These are phyloP conservation scores for Afroboletus lepidellus DNA, from an alignment of 1,284 basidiomycete species.

Conservation along the genomic window DNA sequence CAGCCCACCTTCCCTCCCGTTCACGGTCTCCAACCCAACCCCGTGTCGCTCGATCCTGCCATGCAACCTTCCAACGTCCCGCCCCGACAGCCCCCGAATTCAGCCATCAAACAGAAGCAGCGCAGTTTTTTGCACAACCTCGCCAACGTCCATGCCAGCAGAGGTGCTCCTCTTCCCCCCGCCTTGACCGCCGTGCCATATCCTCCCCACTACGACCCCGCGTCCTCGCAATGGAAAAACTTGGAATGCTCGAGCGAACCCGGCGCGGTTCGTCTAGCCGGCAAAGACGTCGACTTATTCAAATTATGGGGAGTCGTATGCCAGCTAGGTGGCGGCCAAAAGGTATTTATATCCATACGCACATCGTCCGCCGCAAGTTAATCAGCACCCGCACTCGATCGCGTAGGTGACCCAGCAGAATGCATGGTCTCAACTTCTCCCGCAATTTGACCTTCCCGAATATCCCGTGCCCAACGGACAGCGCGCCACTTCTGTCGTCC, in stretches of 20 bases:
- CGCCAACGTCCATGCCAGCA: conserved; percentile 52
- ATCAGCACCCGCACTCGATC: conserved; percentile 2
- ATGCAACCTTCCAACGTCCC: conserved; percentile 38
- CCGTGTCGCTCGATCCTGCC: conserved; percentile 44
- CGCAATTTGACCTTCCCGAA: conserved; percentile 64
- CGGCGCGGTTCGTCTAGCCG: conserved; percentile 65
- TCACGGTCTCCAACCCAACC: conserved; percentile 34
- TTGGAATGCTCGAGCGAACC: conserved; percentile 58
- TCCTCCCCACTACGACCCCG: conserved; percentile 57
- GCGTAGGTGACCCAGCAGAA: conserved; percentile 38
- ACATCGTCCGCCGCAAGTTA: conserved; percentile 6
- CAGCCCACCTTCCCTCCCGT: conserved; percentile 23
- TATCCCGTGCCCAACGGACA: conserved; percentile 46
- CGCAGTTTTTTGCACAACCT: conserved; percentile 58
- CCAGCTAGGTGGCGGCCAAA: conserved; percentile 54
- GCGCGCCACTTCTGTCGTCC: conserved; percentile 45
- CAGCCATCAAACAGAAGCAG: conserved; percentile 47
- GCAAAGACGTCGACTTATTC: conserved; percentile 78
- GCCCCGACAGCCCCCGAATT: conserved; percentile 30
- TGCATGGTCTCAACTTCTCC: conserved; percentile 51
- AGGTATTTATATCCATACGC: conserved; percentile 41
- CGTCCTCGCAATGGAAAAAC: conserved; percentile 57
- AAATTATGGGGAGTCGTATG: conserved; percentile 62
- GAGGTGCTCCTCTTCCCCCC: conserved; percentile 62
- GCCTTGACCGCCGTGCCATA: conserved; percentile 56